Percentiles rank a stretch among this genome's conserved stretches.
These are phyloP conservation scores for Prunus mume DNA, from an alignment of 306 rosid species.

Conservation along the genomic window DNA sequence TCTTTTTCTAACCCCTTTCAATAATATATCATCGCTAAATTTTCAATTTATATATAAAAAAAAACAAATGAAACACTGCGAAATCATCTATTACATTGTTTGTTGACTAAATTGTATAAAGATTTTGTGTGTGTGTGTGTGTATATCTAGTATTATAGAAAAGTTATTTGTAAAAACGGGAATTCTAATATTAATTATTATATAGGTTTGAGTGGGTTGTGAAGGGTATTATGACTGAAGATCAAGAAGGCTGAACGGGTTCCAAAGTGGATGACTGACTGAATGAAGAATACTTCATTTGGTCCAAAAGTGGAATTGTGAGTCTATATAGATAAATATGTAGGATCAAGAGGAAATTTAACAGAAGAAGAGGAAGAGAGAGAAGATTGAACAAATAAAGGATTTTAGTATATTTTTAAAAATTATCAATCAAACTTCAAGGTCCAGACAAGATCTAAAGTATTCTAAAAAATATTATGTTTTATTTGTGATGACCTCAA, in stretches of 20 bases:
- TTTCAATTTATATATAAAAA: no score
- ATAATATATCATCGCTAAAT: no score
- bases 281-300: neutral
- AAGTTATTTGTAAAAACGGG: neutral
- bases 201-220: neutral
- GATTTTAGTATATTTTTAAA: neutral
- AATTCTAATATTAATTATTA: neutral
- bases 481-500: neutral
- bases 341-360: neutral
- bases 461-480: no score
- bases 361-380: neutral
- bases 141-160: no score
- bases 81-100: no score
- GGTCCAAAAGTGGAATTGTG: neutral
- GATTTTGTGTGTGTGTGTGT: no score
- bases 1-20: no score
- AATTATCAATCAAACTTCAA: neutral
- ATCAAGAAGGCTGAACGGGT: neutral
- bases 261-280: neutral
- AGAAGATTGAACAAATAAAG: neutral
- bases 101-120: no score
- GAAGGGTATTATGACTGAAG: neutral
- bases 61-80: no score
- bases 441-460: neutral
- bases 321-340: neutral